Conservation (phyloP, 352 stramenopile genomes). For the Phytophthora ohioensis region DNA sequence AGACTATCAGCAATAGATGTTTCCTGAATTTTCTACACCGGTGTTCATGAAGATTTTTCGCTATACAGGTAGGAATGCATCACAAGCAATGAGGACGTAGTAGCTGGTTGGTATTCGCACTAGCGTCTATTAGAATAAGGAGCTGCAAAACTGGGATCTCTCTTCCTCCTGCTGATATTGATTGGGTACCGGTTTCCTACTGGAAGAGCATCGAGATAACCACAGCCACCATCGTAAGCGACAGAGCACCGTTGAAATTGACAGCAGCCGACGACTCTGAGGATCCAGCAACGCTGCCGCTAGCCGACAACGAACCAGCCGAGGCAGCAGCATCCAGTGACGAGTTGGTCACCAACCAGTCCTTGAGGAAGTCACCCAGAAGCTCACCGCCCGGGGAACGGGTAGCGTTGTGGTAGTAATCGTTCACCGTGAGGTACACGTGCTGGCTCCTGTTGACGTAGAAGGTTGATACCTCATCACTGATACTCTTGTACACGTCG, state of each 20-base stretch:
- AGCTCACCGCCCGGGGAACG: constrained; percentile 44
- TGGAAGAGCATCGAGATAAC: constrained; percentile 33
- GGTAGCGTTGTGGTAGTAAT: constrained; percentile 62
- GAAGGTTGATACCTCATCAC: constrained; percentile 58
- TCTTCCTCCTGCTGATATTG: constrained; percentile 26
- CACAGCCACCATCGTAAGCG: constrained; percentile 17
- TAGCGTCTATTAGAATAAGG: constrained; percentile 36
- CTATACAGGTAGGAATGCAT: not conserved
- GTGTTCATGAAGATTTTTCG: too few species aligned
- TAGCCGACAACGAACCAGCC: constrained; percentile 22
- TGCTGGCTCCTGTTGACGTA: constrained; percentile 59
- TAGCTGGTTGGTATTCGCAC: constrained; percentile 20
- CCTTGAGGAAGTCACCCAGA: constrained; percentile 46
- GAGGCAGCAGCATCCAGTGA: constrained; percentile 41
- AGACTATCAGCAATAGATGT: constrained; percentile 34
- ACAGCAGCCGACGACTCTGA: constrained; percentile 26
- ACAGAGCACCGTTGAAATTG: constrained; percentile 25
- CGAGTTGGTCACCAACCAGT: constrained; percentile 49
- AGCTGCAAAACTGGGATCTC: constrained; percentile 18
- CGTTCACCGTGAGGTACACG: constrained; percentile 55
- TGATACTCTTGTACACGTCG: constrained; percentile 59
- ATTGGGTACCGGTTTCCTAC: constrained; percentile 24
- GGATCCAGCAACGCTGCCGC: constrained; percentile 19
- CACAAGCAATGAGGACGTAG: constrained; percentile 3
- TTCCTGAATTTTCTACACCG: constrained; percentile 11